Conservation (phyloP, 805 yeast species). For the Starmerella apis region DNA sequence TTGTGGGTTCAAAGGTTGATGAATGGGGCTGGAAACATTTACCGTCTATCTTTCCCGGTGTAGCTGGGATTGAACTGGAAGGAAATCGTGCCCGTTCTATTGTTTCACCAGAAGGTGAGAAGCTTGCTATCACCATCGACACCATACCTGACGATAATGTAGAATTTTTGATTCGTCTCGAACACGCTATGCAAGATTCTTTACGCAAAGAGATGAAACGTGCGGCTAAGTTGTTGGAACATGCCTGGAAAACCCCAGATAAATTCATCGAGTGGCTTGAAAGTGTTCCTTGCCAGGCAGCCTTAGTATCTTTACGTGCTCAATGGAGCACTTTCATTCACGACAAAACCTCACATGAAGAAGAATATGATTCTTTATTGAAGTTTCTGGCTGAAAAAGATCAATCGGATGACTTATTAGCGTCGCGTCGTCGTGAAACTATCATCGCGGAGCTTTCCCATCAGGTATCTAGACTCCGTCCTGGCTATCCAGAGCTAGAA, state of each 20-base stretch:
- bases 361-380: neutral
- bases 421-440: conserved; percentile 15
- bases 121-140: conserved; percentile 33
- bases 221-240: conserved; percentile 30
- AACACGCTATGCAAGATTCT: conserved; percentile 42
- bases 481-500: conserved; percentile 1
- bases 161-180: conserved; percentile 56
- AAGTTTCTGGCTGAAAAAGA: conserved; percentile 8
- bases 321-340: conserved; percentile 3
- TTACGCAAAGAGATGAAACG: conserved; percentile 33
- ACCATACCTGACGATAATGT: conserved; percentile 37
- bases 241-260: conserved; percentile 17
- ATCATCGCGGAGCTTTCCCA: conserved; percentile 15
- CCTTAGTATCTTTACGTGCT: conserved; percentile 20
- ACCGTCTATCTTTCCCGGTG: conserved; percentile 12
- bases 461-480: neutral
- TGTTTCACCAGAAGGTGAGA: conserved; percentile 58
- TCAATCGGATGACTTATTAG: conserved; percentile 7
- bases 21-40: conserved; percentile 29
- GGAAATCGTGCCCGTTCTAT: conserved; percentile 34
- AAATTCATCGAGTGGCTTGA: conserved; percentile 33
- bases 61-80: conserved; percentile 17
- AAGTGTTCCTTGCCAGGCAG: conserved; percentile 44
- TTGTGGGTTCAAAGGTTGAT: conserved; percentile 48
- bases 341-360: neutral